Evolutionary conservation across 2,329 filamentous ascomycete species (phyloP), one percentile per base, ranked within the genome.

Genomic region (Colletotrichum phormii): DNA sequence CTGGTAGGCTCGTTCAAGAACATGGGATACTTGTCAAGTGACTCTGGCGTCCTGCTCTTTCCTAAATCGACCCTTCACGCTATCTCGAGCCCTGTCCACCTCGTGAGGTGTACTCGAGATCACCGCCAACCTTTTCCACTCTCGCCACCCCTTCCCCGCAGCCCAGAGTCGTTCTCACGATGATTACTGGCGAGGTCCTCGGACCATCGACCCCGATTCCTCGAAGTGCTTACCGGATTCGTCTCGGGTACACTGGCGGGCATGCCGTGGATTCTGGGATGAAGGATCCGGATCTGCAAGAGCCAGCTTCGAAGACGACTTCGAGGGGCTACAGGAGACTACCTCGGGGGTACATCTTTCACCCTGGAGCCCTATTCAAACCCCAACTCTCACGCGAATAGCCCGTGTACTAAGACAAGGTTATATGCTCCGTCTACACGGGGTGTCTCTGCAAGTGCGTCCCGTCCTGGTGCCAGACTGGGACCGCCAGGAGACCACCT

Each of bases 131-230:
- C 42, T 49, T 29, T 73, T n/a, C 68, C 68, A 62, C n/a, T 58
- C 59, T 73, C 31, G 71, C 71, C 71, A 73, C 71, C 26, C 26
- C 42, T 72, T 63, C 71, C 71, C 71, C 62, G 67, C 71, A 67
- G 42, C 26, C 13, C 31, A 59, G 37, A 59, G 33, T n/a, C 24
- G 33, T 60, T 57, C 60, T 61, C 67, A 73, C 67, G 67, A 72
- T 72, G 62, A 53, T 63, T 29, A 73, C 67, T 72, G 67, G 62
- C 57, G 62, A 73, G 67, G 57, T 6, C 33, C 54, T 46, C 57
- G 57, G 46, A 22, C 13, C n/a, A 31, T 54, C 37, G 33, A 49
- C 33, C 49, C 49, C 63, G 42, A 54, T 59, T 5, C 58, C 15
- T 59, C 24, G 46, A 73, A 4, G 42, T 63, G 13, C 58, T 72